Evolutionary conservation across 2,329 filamentous ascomycete genomes (phyloP), one percentile per base, ranked within the genome.

Genomic region (Stromatinia cepivora): DNA sequence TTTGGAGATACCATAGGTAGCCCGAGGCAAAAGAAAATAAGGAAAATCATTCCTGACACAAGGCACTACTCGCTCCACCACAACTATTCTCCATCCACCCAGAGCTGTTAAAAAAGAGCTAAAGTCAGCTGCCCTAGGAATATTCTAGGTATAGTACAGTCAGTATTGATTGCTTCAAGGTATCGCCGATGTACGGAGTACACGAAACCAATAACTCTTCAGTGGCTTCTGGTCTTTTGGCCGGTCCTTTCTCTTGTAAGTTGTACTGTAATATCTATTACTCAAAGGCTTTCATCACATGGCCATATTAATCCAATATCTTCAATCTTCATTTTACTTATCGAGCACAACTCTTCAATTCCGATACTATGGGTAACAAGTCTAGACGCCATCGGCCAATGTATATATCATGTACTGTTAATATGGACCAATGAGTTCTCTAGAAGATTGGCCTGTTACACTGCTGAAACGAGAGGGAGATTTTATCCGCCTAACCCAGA

Each of bases 351-450:
- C 46, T 67, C 66, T 67, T 66, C 69, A 66, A 34, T 7, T 42
- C 46, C 53, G 42, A 62, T 67, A n/a, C 42, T 52, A 48, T 28
- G 31, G 31, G 45, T 61, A 39, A 52, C 45, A 67, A 36, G 31
- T 59, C 65, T 61, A 61, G 65, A 52, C 54, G 65, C 65, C 34
- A 42, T 61, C 42, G 54, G 45, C 65, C 54, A 28, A 52, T 50
- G 53, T 3, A 36, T 5, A 13, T 34, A 31, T 36, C 17, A 39
- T 22, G 6, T 46, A 42, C 22, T 28, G 36, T 62, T 46, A 25
- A 1, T 28, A 63, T 48, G 64, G 62, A 31, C 65, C 56, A 62
- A 53, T 50, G 25, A 31, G 20, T 39, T 31, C 17, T 52, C 25
- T 17, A 20, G n/a, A 42, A 28, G 36, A 46, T 61, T 22, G 45